Base-by-base conservation (phyloP, 2,329 filamentous ascomycete genomes). In the Alternaria metachromatica region DNA sequence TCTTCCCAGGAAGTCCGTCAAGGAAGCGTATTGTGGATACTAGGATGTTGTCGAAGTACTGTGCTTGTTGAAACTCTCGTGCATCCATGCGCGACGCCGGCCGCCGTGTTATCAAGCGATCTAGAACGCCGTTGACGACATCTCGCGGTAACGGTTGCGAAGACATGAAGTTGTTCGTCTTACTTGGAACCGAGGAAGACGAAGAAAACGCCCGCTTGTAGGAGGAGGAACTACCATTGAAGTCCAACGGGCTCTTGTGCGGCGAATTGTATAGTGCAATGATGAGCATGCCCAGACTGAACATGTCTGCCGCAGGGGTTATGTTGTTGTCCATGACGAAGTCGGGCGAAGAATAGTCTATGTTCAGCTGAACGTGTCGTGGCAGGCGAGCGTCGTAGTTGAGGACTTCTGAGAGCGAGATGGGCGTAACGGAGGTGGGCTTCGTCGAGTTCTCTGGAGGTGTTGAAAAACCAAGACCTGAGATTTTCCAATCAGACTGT, bases 401-500 rank as follows among this genome's bases (percentile, higher is more conserved):
- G 20, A 97, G 85, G 15, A 90, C 89, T 80, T 97, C 94, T 26
- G 92, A 90, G 20, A 98, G 86, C 67, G 89, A 92, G 70, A 98
- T 90, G 10, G 93, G 91, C 45, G 90, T 87, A 53, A 97, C 88
- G 5, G 92, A 91, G 4, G 92, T 92, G 49, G 90, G 85, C 69
- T 91, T 90, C 26, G 88, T 90, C 20, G 92, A 92, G 72, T 88
- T 87, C 71, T 94, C 92, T 53, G 92, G 88, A 13, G 94, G 92
- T 49, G 92, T 92, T 77, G 92, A 93, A 79, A 97, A 99, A 0
- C 92, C 89, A 43, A 99, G 86, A n/a, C 95, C 96, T 72, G 94
- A 95, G 65, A 99, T 92, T 80, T 99, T 99, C 96, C 96, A 99
- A 80, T 99, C 96, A 51, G 93, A 97, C 90, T 92, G 74, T 74